Percentiles rank a stretch among this genome's conserved stretches.
Evolutionary conservation across 768 basidiomycete genomes (phyloP).

Genomic region (Panellus pusillus): DNA sequence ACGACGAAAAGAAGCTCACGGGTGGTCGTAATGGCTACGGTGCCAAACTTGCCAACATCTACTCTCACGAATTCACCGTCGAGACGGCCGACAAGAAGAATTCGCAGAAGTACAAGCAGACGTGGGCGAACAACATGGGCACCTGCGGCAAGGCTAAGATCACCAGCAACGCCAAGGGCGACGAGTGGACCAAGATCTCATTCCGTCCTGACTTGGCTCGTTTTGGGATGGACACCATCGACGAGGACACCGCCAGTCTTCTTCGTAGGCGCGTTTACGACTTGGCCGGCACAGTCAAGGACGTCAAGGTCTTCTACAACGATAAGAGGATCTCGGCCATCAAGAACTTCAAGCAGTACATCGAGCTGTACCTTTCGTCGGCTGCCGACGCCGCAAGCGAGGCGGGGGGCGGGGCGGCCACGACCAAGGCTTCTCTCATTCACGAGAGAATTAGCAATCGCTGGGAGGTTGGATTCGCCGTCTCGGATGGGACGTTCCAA

Average conservation of each 20-base stretch:
- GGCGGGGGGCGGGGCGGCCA: constrained; percentile 79
- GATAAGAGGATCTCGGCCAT: constrained; percentile 82
- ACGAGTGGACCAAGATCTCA: constrained; percentile 91
- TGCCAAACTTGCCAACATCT: constrained; percentile 97
- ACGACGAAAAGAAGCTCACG: constrained; percentile 97
- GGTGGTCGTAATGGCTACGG: constrained; percentile 99
- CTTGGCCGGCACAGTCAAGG: constrained; percentile 92
- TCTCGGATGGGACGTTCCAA: constrained; percentile 89
- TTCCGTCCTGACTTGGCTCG: constrained; percentile 91
- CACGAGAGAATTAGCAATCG: constrained; percentile 79
- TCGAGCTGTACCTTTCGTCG: constrained; percentile 87
- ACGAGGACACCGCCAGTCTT: constrained; percentile 86
- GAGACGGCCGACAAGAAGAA: constrained; percentile 92
- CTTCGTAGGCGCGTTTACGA: constrained; percentile 95
- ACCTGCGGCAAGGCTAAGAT: constrained; percentile 89
- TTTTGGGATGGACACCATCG: constrained; percentile 90
- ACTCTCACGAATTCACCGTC: constrained; percentile 93
- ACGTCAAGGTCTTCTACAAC: constrained; percentile 92
- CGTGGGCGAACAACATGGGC: constrained; percentile 92
- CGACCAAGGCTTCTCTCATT: constrained; percentile 73
- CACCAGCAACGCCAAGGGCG: constrained; percentile 81
- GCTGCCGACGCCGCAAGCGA: constrained; percentile 66
- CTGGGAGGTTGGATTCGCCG: constrained; percentile 95
- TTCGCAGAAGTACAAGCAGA: constrained; percentile 91
- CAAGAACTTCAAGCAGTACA: constrained; percentile 96